Base-by-base conservation (phyloP, 306 rosid genomes). In the Trichosanthes truncata region DNA sequence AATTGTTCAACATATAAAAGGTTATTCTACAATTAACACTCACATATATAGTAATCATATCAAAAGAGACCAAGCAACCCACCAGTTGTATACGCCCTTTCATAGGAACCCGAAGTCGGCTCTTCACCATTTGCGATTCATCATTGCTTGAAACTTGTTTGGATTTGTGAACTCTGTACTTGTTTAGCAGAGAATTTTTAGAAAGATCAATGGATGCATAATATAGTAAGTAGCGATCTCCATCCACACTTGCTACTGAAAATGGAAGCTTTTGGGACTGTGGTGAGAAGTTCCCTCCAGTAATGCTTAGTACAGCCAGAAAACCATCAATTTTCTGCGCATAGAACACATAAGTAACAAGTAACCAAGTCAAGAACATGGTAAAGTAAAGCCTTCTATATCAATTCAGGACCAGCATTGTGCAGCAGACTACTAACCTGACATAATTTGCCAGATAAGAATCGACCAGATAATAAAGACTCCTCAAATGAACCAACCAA, bases 401-500 rank as follows among this genome's bases (percentile, higher is more conserved):
- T 77, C 65, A 56, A 55, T n/a, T 59, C 69, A 77, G 55, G 36
- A 77, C 25, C 7, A 9, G 40, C 55, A 77, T 12, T 9, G 3
- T 36, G 71, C 40, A 40, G 40, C 60, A 83, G 40, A 41, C 52
- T 38, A 79, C 90, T 83, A 84, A 95, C 99, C 99, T 96, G 91
- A 53, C 88, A 81, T 18, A 29, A 77, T 75, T 87, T 91, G 59
- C 93, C 94, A n/a, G 90, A 88, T 67, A 86, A 83, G 83, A 96
- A 90, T 72, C 97, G 91, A 51, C 99, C 99, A 71, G 99, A 96
- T 78, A 96, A 85, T 78, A 96, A 91, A 82, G 99, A 96, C 85
- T 96, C 99, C 87, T 93, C 99, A 78, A 96, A 96, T 7, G 99
- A 96, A 82, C 99, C 99, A 84, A 96, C 97, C 80, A 96, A 89